These are phyloP conservation scores for Halophytophthora batemanensis DNA, from an alignment of 352 stramenopile species.

Conservation along the genomic window DNA sequence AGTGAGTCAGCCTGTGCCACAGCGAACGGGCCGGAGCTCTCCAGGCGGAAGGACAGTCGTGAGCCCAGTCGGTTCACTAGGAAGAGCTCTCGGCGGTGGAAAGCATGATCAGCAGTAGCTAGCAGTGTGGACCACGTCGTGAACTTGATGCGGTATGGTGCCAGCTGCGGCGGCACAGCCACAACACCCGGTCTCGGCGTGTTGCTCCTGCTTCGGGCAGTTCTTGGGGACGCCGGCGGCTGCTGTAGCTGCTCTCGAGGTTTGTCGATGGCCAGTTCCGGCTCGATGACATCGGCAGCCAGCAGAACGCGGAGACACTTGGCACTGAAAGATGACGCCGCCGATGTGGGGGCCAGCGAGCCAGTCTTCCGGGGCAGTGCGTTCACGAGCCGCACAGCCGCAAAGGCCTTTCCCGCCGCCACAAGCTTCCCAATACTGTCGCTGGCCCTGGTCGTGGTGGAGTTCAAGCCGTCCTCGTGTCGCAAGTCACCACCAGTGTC, in stretches of 20 bases:
- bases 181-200: not conserved
- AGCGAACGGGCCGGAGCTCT: constrained; percentile 56
- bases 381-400: constrained; percentile 67
- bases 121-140: constrained; percentile 70
- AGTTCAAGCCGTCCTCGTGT: constrained; percentile 13
- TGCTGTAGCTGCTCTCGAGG: constrained; percentile 16
- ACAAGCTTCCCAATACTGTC: constrained; percentile 10
- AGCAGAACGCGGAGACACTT: constrained; percentile 68
- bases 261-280: constrained; percentile 62
- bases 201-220: constrained; percentile 3
- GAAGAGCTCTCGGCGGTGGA: constrained; percentile 49
- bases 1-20: constrained; percentile 60
- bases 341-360: constrained; percentile 1
- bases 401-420: constrained; percentile 62
- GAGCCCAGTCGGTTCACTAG: constrained; percentile 60
- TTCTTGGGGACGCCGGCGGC: constrained; percentile 1
- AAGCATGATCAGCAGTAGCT: constrained; percentile 27
- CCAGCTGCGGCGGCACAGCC: not conserved
- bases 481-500: constrained; percentile 4
- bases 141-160: constrained; percentile 59
- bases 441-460: constrained; percentile 1
- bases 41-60: constrained; percentile 68
- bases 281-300: constrained; percentile 55
- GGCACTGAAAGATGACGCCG: constrained; percentile 21
- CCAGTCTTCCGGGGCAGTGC: constrained; percentile 29